Evolutionary conservation across 495 filamentous ascomycete genomes (phyloP).

Genomic region (Podospora fimiseda): DNA sequence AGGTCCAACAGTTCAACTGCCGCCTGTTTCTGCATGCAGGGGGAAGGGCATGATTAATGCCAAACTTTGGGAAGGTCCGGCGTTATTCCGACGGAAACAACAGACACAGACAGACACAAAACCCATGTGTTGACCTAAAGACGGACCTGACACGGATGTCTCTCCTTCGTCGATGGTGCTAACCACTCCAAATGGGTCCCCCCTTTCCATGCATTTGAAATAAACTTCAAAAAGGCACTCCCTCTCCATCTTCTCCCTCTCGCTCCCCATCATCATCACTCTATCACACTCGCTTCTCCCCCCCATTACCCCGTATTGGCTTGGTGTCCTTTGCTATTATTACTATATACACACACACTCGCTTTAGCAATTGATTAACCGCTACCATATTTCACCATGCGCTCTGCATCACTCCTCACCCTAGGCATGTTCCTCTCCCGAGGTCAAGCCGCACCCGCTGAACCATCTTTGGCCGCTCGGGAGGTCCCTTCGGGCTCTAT

Average conservation of each 20-base stretch:
- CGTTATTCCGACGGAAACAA: neutral
- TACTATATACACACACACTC: neutral
- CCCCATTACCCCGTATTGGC: too few species aligned
- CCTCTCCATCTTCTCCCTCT: neutral
- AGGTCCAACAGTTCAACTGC: too few species aligned
- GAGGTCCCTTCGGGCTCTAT: conserved; percentile 17
- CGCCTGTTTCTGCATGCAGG: too few species aligned
- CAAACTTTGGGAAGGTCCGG: neutral
- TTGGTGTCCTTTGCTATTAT: conserved; percentile 3
- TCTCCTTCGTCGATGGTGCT: too few species aligned
- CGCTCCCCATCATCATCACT: neutral
- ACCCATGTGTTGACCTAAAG: neutral
- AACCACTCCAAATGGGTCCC: neutral
- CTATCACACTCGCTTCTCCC: neutral
- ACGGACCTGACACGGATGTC: neutral
- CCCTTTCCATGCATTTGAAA: neutral
- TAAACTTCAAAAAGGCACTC: neutral
- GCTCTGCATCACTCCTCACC: conserved; percentile 6
- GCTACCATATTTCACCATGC: conserved; percentile 2
- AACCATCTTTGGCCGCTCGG: conserved; percentile 3
- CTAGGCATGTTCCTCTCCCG: conserved; percentile 6
- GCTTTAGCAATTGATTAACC: neutral
- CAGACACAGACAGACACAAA: neutral
- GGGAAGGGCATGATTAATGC: too few species aligned
- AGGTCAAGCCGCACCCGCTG: conserved; percentile 4